Percentiles rank a stretch among this genome's conserved stretches.
Conservation (phyloP, 2,329 filamentous ascomycete species). For the Hypoxylon sp. region DNA sequence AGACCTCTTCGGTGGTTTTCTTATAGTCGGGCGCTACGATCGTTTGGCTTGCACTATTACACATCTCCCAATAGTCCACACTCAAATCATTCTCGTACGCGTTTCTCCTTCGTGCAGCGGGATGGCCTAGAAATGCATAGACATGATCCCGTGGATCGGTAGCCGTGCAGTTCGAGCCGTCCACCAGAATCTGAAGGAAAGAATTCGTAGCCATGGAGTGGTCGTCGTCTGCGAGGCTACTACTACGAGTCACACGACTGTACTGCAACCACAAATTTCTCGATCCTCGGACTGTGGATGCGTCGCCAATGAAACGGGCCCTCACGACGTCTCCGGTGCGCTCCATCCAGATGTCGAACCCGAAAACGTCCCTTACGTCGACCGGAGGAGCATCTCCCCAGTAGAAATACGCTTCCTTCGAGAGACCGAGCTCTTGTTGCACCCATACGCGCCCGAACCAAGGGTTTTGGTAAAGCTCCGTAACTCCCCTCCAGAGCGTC, state of each 20-base stretch:
- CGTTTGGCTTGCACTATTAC: background rate
- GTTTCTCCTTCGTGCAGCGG: conserved; percentile 2
- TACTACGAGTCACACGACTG: conserved; percentile 2
- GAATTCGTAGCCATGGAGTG: background rate
- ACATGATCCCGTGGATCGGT: conserved; percentile 6
- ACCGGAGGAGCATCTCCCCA: conserved; percentile 6
- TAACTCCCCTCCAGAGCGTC: background rate
- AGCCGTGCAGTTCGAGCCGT: conserved; percentile 1
- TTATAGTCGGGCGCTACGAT: conserved; percentile 9
- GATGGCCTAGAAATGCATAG: conserved; percentile 13
- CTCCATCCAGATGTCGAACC: conserved; percentile 5
- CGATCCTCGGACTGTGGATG: conserved; percentile 1
- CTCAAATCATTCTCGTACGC: conserved; percentile 8
- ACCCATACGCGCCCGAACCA: conserved; percentile 20
- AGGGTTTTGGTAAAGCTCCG: conserved; percentile 2
- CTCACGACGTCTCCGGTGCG: background rate
- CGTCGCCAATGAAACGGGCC: background rate
- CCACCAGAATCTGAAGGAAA: conserved; percentile 5
- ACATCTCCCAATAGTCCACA: background rate
- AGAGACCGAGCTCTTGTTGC: conserved; percentile 8
- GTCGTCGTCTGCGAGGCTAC: background rate
- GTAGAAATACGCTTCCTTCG: conserved; percentile 1
- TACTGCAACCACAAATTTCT: conserved; percentile 14
- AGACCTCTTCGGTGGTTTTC: conserved; percentile 14
- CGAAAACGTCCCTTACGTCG: conserved; percentile 3